phyloP scores from a whole-genome alignment of 108 stramenopile species.

The Licmophora abbreviata region DNA sequence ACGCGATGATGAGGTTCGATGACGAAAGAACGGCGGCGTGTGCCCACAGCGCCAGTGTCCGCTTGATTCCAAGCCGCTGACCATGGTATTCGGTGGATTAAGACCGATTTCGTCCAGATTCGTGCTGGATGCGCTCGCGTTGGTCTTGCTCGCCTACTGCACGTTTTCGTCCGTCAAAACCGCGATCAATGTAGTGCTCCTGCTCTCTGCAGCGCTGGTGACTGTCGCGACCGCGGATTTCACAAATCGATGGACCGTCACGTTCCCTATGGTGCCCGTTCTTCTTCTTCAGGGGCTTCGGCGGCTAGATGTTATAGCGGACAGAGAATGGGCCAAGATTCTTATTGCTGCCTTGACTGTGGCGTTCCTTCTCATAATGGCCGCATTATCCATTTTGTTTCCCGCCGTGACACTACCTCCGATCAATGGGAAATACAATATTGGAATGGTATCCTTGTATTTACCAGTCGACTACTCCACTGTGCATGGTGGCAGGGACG shows the following conservation, averaged over 20 bases:
- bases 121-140: conserved; percentile 6
- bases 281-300: conserved; percentile 26
- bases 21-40: too few species aligned
- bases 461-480: conserved; percentile 26
- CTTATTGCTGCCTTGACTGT: conserved; percentile 11
- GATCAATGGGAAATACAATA: conserved; percentile 28
- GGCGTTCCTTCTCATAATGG: conserved; percentile 12
- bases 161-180: conserved; percentile 3
- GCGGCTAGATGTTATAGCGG: not conserved
- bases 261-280: conserved; percentile 43
- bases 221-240: conserved; percentile 17
- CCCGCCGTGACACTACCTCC: conserved; percentile 32
- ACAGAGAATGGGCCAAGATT: conserved; percentile 3
- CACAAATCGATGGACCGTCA: conserved; percentile 58
- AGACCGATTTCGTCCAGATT: conserved; percentile 4
- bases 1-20: too few species aligned
- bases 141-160: conserved; percentile 1
- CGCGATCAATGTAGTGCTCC: not conserved
- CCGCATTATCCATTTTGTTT: conserved; percentile 25
- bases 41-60: too few species aligned
- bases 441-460: conserved; percentile 36
- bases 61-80: too few species aligned
- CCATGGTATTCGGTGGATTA: conserved; percentile 11
- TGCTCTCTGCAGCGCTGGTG: conserved; percentile 4
- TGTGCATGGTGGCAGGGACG: too few species aligned